Evolutionary conservation across 108 stramenopile genomes (phyloP).

Genomic region (Discostella pseudostelligera): DNA sequence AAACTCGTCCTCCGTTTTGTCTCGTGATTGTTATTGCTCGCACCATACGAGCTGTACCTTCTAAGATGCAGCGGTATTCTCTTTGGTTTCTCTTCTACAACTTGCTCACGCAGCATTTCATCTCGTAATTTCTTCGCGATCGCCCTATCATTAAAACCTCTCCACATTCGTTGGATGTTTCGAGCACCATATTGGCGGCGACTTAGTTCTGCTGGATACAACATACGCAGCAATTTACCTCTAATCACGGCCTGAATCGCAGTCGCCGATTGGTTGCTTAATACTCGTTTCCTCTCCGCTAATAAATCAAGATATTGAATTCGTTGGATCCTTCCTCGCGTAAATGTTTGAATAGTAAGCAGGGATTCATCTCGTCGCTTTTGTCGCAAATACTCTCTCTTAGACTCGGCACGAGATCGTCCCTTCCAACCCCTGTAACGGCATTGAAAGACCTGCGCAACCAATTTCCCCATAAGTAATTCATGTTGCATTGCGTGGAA

Average conservation of each 20-base stretch:
- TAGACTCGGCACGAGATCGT: conserved; percentile 18
- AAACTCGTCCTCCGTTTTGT: too few species aligned
- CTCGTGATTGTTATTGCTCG: neutral
- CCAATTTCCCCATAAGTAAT: conserved; percentile 11
- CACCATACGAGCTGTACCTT: conserved; percentile 34
- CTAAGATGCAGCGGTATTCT: conserved; percentile 38
- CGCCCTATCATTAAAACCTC: conserved; percentile 21
- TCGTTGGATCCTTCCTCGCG: conserved; percentile 15
- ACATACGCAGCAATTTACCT: conserved; percentile 6
- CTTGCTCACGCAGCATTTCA: conserved; percentile 1
- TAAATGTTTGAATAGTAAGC: conserved; percentile 22
- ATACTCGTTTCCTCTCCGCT: conserved; percentile 10
- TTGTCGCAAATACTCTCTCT: conserved; percentile 17
- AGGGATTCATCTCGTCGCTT: conserved; percentile 19
- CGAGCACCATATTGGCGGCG: conserved; percentile 19
- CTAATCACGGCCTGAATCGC: conserved; percentile 22
- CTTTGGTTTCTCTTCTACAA: conserved; percentile 33
- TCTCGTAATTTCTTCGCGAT: conserved; percentile 9
- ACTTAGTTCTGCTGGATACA: conserved; percentile 14
- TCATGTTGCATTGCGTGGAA: conserved; percentile 23
- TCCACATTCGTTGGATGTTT: conserved; percentile 26
- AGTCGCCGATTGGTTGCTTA: conserved; percentile 28
- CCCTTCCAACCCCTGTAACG: conserved; percentile 34
- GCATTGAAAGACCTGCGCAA: conserved; percentile 27
- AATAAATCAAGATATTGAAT: conserved; percentile 12